Evolutionary conservation across 179 eudicot genomes (phyloP).

Genomic region (Drosera spatulata): DNA sequence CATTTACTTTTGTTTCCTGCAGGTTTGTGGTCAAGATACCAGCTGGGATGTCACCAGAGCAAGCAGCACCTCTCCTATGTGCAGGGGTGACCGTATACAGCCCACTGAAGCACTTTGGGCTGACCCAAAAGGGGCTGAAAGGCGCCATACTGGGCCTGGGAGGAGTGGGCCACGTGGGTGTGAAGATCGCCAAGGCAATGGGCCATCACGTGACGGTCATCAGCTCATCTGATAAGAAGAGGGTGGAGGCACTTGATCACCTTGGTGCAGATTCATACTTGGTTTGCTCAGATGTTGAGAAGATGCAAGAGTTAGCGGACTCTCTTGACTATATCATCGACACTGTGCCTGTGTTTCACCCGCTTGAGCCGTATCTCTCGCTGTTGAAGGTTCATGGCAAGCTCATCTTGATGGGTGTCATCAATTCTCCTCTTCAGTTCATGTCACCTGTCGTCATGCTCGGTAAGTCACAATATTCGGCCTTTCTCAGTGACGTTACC

Average conservation of each 20-base stretch:
- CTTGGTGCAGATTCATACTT: slow-evolving; percentile 76
- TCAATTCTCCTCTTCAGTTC: slow-evolving; percentile 63
- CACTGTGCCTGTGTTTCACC: slow-evolving; percentile 75
- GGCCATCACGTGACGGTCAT: slow-evolving; percentile 86
- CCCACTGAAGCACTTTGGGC: slow-evolving; percentile 75
- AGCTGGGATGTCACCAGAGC: slow-evolving; percentile 74
- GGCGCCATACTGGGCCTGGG: slow-evolving; percentile 88
- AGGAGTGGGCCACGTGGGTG: slow-evolving; percentile 98
- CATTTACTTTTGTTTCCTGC: too few species aligned
- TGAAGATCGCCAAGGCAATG: slow-evolving; percentile 85
- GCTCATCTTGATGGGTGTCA: slow-evolving; percentile 72
- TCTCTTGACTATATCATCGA: slow-evolving; percentile 83
- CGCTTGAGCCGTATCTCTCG: slow-evolving; percentile 79
- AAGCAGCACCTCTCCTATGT: too few species aligned
- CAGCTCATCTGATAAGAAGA: slow-evolving; percentile 80
- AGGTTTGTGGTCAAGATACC: slow-evolving; percentile 87
- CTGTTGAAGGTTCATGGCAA: slow-evolving; percentile 68
- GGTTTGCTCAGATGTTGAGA: slow-evolving; percentile 59
- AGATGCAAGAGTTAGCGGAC: slow-evolving; percentile 46
- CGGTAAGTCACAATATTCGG: too few species aligned
- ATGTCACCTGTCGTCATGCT: slow-evolving; percentile 64
- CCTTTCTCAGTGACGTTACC: too few species aligned
- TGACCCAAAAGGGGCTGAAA: slow-evolving; percentile 51
- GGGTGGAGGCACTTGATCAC: slow-evolving; percentile 61
- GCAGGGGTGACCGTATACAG: too few species aligned